These are phyloP conservation scores for Juglanconis oblonga DNA, from an alignment of 2,329 filamentous ascomycete genomes.

Conservation along the genomic window DNA sequence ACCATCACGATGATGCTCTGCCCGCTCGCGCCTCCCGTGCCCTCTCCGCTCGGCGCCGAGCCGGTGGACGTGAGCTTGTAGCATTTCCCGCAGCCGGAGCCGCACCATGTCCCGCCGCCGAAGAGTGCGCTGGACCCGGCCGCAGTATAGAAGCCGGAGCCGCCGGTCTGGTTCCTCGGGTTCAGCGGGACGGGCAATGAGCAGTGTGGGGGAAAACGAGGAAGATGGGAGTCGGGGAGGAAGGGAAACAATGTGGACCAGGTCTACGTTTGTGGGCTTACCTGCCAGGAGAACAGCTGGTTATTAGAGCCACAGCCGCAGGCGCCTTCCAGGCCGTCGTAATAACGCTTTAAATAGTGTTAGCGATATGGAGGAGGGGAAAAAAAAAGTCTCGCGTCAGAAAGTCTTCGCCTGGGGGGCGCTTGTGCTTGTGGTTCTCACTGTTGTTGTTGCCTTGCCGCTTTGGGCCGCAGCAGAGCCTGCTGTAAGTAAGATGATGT, in stretches of 20 bases:
- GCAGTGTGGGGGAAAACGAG: neutral
- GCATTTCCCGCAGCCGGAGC: constrained; percentile 27
- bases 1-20: constrained; percentile 29
- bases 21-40: constrained; percentile 16
- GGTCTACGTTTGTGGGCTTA: neutral
- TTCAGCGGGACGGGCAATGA: neutral
- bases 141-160: constrained; percentile 23
- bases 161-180: neutral
- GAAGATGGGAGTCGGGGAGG: neutral
- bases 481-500: neutral
- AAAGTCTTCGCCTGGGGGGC: neutral
- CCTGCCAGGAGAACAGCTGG: constrained; percentile 9
- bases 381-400: too few species aligned
- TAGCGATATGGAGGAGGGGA: neutral
- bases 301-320: constrained; percentile 12
- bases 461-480: constrained; percentile 11
- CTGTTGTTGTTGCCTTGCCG: constrained; percentile 15
- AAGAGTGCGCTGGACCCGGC: constrained; percentile 26
- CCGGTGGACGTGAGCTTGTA: constrained; percentile 29
- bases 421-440: neutral
- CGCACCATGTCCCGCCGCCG: constrained; percentile 25
- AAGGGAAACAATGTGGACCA: neutral
- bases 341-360: constrained; percentile 6
- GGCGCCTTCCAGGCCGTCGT: constrained; percentile 11
- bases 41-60: constrained; percentile 1